These are phyloP conservation scores for Fusarium tricinctum DNA, from an alignment of 2,329 filamentous ascomycete species.

Conservation along the genomic window DNA sequence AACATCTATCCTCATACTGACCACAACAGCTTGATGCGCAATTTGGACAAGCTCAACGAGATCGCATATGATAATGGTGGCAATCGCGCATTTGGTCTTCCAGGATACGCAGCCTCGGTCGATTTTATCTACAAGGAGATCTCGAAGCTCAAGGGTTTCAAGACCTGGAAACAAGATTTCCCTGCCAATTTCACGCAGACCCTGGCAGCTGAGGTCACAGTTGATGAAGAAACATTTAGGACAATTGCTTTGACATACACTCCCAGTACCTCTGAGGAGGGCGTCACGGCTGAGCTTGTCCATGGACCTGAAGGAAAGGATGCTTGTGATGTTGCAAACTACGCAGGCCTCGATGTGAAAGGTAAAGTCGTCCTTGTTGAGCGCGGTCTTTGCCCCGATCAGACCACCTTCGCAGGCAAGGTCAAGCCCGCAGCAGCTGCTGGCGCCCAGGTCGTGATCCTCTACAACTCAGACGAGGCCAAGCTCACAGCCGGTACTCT, in stretches of 20 bases:
- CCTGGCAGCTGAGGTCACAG: conserved; percentile 39
- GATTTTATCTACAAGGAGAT: conserved; percentile 52
- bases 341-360: conserved; percentile 45
- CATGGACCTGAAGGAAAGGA: conserved; percentile 48
- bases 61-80: conserved; percentile 53
- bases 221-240: conserved; percentile 47
- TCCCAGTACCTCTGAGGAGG: conserved; percentile 50
- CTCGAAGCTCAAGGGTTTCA: conserved; percentile 48
- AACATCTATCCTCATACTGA: not conserved
- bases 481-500: conserved; percentile 52
- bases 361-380: conserved; percentile 54
- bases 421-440: conserved; percentile 50
- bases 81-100: conserved; percentile 52
- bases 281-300: conserved; percentile 48
- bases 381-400: conserved; percentile 51
- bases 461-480: conserved; percentile 51
- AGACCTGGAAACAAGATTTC: conserved; percentile 51
- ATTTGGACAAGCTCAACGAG: conserved; percentile 49
- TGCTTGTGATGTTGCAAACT: conserved; percentile 48
- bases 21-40: conserved; percentile 40
- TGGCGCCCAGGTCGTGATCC: conserved; percentile 50
- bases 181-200: conserved; percentile 49
- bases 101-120: conserved; percentile 54
- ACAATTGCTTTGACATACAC: conserved; percentile 52
- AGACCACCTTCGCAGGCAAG: conserved; percentile 51